Base-by-base conservation (phyloP, 768 basidiomycete genomes). In the Megacollybia marginata region DNA sequence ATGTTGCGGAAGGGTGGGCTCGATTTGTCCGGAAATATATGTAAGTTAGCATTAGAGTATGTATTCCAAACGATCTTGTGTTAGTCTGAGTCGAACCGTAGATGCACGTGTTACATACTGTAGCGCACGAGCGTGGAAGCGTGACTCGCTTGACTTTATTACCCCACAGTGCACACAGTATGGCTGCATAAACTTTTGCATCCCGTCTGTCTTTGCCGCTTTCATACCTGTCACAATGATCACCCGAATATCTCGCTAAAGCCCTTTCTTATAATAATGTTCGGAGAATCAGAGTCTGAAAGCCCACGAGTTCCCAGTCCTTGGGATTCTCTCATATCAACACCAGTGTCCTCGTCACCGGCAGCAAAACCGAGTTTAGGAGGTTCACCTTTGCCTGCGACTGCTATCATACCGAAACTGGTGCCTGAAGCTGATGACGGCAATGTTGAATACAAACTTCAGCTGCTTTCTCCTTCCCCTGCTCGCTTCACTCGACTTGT, bases 381-480 rank as follows among this genome's bases (percentile, higher is more conserved):
- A 36, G 12, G 48, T 47, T 31, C 45, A 23, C 10, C 49, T 47
- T 9, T 46, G 33, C 2, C 53, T 31, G 5, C 16, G 20, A 33
- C 46, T 28, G 20, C 20, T 15, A 15, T 31, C 15, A 70, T 86
- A 3, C 86, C 86, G 0, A 78, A 79, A 44, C 78, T 92, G 8
- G 79, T 82, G 5, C 87, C 89, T 1, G 90, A 92, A 59, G 75
- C 77, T 16, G 89, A 92, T 59, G 72, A 87, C 66, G 92, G 92
- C 9, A 93, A 92, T 59, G 82, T 96, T 52, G 92, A 96, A 66
- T 96, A 96, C 73, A 96, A 96, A 66, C 78, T 95, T 33, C 90
- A 92, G 63, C 82, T 95, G 18, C 77, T 92, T 36, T 73, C 82
- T 45, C 90, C 92, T 0, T 75, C 87, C 12, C 79, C 81, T 0